Conservation (phyloP, 345 rosid genomes). For the Melaleuca quinquenervia region DNA sequence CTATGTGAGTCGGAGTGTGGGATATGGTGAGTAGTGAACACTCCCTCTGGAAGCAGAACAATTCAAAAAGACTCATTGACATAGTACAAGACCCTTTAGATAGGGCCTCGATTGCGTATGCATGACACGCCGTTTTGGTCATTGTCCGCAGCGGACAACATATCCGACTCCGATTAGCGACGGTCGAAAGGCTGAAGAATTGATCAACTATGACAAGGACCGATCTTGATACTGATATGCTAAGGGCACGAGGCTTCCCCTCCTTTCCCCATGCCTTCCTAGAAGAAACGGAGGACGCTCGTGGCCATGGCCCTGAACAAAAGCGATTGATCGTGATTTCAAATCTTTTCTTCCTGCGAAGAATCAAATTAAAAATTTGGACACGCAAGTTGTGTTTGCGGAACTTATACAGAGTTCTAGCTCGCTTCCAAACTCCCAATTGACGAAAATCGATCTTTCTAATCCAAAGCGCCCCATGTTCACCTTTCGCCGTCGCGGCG, state of each 20-base stretch:
- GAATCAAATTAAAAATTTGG: too few species aligned
- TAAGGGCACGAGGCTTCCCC: too few species aligned
- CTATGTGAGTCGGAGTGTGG: neutral
- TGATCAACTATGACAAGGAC: neutral
- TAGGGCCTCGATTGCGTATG: neutral
- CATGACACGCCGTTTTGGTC: neutral
- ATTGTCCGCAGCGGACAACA: neutral
- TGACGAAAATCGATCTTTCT: neutral
- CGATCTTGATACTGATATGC: rapidly evolving
- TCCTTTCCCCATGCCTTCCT: too few species aligned
- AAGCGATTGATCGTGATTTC: neutral
- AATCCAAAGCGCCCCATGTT: neutral
- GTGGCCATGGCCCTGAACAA: neutral
- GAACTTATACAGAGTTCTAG: neutral
- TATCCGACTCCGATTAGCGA: neutral
- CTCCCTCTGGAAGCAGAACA: neutral
- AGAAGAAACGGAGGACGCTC: too few species aligned
- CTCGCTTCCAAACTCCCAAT: neutral
- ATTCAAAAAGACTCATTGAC: neutral
- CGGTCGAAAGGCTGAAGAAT: neutral
- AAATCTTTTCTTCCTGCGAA: neutral
- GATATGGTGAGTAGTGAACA: neutral
- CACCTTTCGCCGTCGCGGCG: neutral
- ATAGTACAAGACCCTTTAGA: neutral
- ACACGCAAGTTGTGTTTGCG: too few species aligned